Percentiles rank a stretch among this genome's conserved stretches.
Conservation (phyloP, 257 asterid genomes). For the Solanum neorickii region DNA sequence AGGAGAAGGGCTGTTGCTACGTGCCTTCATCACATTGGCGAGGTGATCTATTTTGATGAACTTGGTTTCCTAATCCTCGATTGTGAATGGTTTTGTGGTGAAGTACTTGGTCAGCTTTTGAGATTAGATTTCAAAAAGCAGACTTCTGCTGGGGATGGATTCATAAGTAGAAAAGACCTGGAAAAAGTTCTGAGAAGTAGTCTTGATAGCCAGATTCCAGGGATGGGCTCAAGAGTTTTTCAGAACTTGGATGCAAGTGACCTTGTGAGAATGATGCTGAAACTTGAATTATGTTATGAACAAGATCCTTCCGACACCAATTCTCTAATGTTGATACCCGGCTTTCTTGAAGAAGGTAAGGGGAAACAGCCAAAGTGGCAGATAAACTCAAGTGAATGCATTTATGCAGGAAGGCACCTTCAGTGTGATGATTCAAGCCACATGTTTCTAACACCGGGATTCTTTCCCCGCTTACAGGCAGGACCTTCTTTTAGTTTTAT, state of each 20-base stretch:
- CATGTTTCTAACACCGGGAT: slow-evolving; percentile 60
- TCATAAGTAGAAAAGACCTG: slow-evolving; percentile 52
- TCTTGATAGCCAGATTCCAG: slow-evolving; percentile 46
- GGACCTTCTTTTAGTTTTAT: neutral
- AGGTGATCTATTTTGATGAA: slow-evolving; percentile 60
- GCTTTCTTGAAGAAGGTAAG: slow-evolving; percentile 64
- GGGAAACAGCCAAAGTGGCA: slow-evolving; percentile 64
- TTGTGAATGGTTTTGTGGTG: slow-evolving; percentile 74
- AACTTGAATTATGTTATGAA: slow-evolving; percentile 71
- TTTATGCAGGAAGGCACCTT: slow-evolving; percentile 64
- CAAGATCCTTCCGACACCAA: slow-evolving; percentile 48
- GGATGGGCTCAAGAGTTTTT: slow-evolving; percentile 43
- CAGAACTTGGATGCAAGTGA: slow-evolving; percentile 49
- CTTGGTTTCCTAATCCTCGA: slow-evolving; percentile 57
- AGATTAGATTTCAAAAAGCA: slow-evolving; percentile 40
- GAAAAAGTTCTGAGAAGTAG: slow-evolving; percentile 53
- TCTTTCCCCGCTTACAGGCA: slow-evolving; percentile 85
- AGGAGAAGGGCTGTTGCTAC: slow-evolving; percentile 57
- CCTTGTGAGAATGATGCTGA: slow-evolving; percentile 68
- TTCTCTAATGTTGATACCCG: slow-evolving; percentile 48
- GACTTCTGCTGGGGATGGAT: slow-evolving; percentile 33
- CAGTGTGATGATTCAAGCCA: slow-evolving; percentile 71
- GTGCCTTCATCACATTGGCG: slow-evolving; percentile 72
- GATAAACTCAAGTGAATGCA: slow-evolving; percentile 21
- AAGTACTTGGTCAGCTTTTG: slow-evolving; percentile 45